These are phyloP conservation scores for Clitopilus hobsonii DNA, from an alignment of 768 basidiomycete genomes.

Conservation along the genomic window DNA sequence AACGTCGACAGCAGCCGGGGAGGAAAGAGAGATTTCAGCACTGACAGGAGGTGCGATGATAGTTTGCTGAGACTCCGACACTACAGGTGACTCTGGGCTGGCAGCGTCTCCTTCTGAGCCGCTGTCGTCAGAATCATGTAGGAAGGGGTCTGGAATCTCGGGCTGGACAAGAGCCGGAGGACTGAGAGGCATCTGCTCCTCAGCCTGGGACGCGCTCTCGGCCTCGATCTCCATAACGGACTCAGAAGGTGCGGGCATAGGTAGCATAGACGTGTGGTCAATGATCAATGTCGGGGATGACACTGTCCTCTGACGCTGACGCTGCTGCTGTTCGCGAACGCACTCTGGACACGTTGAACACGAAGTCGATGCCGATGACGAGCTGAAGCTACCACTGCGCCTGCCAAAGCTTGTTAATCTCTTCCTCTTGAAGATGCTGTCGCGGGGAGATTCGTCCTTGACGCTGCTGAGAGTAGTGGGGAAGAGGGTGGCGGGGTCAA, in stretches of 20 bases:
- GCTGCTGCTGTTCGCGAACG: not conserved
- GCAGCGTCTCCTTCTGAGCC: conserved; percentile 30
- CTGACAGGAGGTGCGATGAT: conserved; percentile 22
- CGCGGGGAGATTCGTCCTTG: conserved; percentile 2
- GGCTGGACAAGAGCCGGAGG: conserved; percentile 35
- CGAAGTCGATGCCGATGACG: not conserved
- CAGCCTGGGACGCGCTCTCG: conserved; percentile 13
- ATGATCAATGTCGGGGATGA: conserved; percentile 1
- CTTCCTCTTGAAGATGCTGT: conserved; percentile 9
- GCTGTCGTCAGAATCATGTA: conserved; percentile 46
- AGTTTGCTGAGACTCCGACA: conserved; percentile 27
- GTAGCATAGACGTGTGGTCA: not conserved
- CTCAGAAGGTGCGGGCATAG: not conserved
- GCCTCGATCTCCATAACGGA: not conserved
- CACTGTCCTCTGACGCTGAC: not conserved
- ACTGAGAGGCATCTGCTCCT: conserved; percentile 20
- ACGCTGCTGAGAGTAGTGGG: too few species aligned
- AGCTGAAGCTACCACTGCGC: conserved; percentile 4
- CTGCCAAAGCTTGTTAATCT: not conserved
- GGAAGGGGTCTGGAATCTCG: conserved; percentile 56
- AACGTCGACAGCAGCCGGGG: conserved; percentile 18
- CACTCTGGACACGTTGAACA: conserved; percentile 1
- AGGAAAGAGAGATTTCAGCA: conserved; percentile 39
- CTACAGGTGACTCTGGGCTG: conserved; percentile 6
- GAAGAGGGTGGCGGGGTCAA: conserved; percentile 34